These are phyloP conservation scores for Coelastrella sp. DNA, from an alignment of 139 green algal species.

Conservation along the genomic window DNA sequence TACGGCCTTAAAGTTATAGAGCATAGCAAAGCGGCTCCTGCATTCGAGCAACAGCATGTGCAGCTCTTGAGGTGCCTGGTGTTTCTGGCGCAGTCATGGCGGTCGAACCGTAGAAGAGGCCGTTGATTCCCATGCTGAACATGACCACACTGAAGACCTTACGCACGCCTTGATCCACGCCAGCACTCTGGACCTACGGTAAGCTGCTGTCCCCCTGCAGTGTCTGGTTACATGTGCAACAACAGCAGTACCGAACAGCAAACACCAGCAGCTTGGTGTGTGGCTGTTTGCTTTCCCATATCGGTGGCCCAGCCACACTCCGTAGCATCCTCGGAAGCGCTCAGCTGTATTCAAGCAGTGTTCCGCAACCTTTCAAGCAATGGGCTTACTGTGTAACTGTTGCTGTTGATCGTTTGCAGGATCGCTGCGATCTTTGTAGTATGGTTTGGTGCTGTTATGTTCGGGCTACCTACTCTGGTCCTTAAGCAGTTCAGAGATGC, in stretches of 20 bases:
- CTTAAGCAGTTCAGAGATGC: constrained; percentile 23
- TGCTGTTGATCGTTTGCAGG: constrained; percentile 15
- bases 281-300: neutral
- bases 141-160: neutral
- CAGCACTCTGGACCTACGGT: neutral
- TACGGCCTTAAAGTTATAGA: too few relatives aligned
- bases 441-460: constrained; percentile 13
- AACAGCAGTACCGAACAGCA: neutral
- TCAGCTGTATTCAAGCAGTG: neutral
- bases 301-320: too few relatives aligned
- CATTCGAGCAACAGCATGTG: too few relatives aligned
- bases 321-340: too few relatives aligned
- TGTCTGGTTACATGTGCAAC: neutral
- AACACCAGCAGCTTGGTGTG: neutral
- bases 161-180: neutral
- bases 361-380: neutral
- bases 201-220: neutral
- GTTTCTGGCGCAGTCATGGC: neutral
- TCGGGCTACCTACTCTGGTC: constrained; percentile 28
- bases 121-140: neutral
- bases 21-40: too few relatives aligned
- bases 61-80: neutral
- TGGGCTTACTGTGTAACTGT: neutral
- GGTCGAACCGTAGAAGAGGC: neutral
- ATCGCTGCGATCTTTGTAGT: constrained; percentile 34